A percentile compares a stretch with the other conserved stretches of the same genome.
Conservation (phyloP, 176 grass and related monocot species). For the Puccinellia tenuiflora region DNA sequence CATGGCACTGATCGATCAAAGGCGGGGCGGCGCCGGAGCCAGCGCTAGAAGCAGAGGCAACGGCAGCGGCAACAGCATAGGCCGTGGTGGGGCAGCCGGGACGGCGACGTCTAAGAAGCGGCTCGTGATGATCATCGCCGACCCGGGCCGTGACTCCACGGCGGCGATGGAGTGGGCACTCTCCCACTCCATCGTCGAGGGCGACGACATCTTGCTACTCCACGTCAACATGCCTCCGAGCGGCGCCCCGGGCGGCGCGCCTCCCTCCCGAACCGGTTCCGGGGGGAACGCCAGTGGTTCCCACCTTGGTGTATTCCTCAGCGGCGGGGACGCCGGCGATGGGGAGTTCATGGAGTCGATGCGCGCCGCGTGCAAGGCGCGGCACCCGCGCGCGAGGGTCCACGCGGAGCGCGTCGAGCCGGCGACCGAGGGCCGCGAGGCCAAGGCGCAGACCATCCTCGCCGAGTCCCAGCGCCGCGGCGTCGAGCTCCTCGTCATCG, state of each 20-base stretch:
- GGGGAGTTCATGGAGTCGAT: constrained; percentile 61
- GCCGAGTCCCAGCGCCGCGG: constrained; percentile 37
- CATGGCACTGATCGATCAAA: constrained; percentile 32
- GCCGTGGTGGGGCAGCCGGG: not conserved
- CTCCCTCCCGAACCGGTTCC: constrained; percentile 9
- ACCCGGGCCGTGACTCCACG: constrained; percentile 58
- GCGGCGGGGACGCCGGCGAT: constrained; percentile 8
- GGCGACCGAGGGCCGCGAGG: constrained; percentile 57
- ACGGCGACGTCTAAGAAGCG: constrained; percentile 36
- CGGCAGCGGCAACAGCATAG: not conserved
- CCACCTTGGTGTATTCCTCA: constrained; percentile 24
- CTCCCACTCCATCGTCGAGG: constrained; percentile 60
- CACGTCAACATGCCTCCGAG: constrained; percentile 55
- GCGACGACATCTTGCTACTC: constrained; percentile 75
- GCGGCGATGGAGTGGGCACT: constrained; percentile 83
- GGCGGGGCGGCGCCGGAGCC: not conserved
- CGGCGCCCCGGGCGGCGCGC: constrained; percentile 16
- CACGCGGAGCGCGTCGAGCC: constrained; percentile 47
- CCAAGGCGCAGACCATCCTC: constrained; percentile 77
- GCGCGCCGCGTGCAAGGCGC: constrained; percentile 49
- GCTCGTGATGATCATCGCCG: constrained; percentile 66
- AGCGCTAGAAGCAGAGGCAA: not conserved
- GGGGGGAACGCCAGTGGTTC: constrained; percentile 3
- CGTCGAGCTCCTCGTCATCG: constrained; percentile 78
- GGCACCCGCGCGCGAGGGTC: constrained; percentile 48